These are phyloP conservation scores for Plasmodium coatneyi DNA, from an alignment of 169 alveolate species.

Conservation along the genomic window DNA sequence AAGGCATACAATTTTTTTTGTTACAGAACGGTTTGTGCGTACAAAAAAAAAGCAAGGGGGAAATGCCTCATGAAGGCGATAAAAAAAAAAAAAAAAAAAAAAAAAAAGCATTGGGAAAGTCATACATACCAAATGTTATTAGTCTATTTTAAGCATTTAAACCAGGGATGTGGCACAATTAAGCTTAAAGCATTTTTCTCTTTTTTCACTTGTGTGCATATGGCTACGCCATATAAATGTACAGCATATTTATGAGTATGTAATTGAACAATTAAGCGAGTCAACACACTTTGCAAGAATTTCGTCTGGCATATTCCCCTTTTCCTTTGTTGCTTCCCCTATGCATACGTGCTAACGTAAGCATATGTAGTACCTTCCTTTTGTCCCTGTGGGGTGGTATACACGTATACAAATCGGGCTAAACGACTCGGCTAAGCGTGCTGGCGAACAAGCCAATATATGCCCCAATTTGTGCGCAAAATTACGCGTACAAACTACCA, in stretches of 20 bases:
- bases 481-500: not conserved
- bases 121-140: not conserved
- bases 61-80: not conserved
- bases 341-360: not conserved
- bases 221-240: not conserved
- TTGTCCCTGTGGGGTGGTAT: not conserved
- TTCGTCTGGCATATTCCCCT: not conserved
- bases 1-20: not conserved
- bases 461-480: not conserved
- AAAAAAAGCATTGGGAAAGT: not conserved
- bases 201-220: conserved; percentile 2
- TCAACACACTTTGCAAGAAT: not conserved
- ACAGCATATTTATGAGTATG: not conserved
- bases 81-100: conserved; percentile 16
- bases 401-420: not conserved
- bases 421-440: not conserved
- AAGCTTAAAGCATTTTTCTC: not conserved
- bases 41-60: not conserved
- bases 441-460: not conserved
- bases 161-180: not conserved
- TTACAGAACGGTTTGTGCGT: not conserved
- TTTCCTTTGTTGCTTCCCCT: not conserved
- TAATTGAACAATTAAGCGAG: not conserved
- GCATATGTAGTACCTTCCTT: not conserved
- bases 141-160: conserved; percentile 8